Evolutionary conservation across 75 land plant genomes (phyloP).

Genomic region (Isoetes taiwanensis): DNA sequence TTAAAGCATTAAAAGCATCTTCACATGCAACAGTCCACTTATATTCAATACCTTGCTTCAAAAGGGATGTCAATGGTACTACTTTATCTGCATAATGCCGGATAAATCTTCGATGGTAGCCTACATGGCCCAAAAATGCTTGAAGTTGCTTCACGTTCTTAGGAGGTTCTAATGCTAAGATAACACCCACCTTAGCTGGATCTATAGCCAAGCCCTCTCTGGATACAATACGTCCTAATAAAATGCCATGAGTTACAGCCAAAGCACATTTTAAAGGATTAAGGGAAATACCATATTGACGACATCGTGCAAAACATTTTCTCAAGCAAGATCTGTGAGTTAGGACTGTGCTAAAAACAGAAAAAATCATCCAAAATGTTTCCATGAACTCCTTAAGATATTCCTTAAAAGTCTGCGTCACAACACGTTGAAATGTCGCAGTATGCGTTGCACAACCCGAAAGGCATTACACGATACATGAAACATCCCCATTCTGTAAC

Average conservation of each 20-base stretch:
- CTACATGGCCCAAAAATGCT: neutral
- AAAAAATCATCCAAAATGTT: too few species aligned
- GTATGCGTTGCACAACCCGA: slow-evolving; percentile 14
- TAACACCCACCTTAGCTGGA: neutral
- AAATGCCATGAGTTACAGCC: slow-evolving; percentile 1
- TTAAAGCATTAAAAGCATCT: neutral
- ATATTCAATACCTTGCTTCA: neutral
- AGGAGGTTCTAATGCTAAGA: neutral
- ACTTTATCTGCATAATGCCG: slow-evolving; percentile 1
- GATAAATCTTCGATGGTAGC: slow-evolving; percentile 2
- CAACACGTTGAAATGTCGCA: neutral
- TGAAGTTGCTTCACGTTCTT: neutral
- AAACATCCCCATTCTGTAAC: neutral
- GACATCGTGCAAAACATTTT: too few species aligned
- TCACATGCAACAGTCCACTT: neutral
- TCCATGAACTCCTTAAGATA: too few species aligned
- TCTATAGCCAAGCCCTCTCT: neutral
- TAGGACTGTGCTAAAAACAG: too few species aligned
- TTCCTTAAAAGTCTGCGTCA: neutral
- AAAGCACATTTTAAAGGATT: slow-evolving; percentile 8
- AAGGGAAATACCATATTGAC: neutral
- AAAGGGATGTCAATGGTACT: neutral
- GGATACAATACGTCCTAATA: slow-evolving; percentile 1
- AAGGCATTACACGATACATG: neutral
- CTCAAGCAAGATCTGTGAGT: too few species aligned